Base-by-base conservation (phyloP, 345 rosid genomes). In the Pistacia atlantica region DNA sequence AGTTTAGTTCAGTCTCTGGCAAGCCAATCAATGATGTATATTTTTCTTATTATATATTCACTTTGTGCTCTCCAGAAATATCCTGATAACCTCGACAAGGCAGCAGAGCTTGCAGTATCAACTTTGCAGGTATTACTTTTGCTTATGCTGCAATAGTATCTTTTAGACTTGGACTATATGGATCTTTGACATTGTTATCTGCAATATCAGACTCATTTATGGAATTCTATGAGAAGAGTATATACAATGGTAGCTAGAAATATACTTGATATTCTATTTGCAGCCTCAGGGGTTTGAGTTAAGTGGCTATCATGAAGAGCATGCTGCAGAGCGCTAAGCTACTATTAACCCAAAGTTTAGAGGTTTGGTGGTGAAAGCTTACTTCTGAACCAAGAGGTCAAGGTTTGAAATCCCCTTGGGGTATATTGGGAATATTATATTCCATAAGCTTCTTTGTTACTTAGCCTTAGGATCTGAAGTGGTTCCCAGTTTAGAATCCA, bases 81-180 rank as follows among this genome's bases (percentile, higher is more conserved):
- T 81, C 95, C 93, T 8, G 86, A 92, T 79, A 86, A 85, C 77
- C 98, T 96, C 61, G 88, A 79, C 75, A 87, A 77, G 77, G 97
- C 97, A 73, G 97, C 98, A 14, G 99, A 93, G 87, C 97, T 93
- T 80, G 97, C 99, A 37, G 98, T 96, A 67, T 93, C 98, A 76
- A 92, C 93, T 77, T 89, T 96, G 91, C 99, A 96, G 98, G 99
- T 91, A 82, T 60, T 67, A 59, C 52, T 83, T 61, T 12, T 64
- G 13, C 42, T 45, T 56, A 17, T 38, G 0, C 37, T 35, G 28
- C 64, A 14, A 11, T 6, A 74, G n/a, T 20, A 31, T 60, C 35
- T 20, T 14, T 16, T 54, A 14, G 57, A 4, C 57, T 54, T 42
- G 46, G 46, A 6, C 46, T 13, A 54, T 54, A 54, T 54, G 3